Percentiles rank a stretch among this genome's conserved stretches.
These are phyloP conservation scores for Fusarium scirpi DNA, from an alignment of 2,329 filamentous ascomycete species.

Conservation along the genomic window DNA sequence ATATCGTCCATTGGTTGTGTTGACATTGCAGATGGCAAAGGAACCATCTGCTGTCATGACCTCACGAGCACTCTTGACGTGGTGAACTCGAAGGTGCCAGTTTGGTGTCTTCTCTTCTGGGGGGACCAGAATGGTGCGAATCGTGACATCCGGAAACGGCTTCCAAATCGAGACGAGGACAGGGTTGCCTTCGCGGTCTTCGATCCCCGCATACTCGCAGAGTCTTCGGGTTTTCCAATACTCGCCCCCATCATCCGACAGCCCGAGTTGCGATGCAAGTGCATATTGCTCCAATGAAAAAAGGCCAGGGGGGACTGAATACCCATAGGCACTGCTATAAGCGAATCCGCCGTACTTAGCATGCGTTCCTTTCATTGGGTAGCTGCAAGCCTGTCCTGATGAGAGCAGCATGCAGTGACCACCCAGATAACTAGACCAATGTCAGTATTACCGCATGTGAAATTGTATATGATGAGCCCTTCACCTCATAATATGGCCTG, in stretches of 20 bases:
- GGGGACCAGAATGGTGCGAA: constrained; percentile 74
- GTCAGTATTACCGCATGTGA: constrained; percentile 4
- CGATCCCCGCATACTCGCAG: constrained; percentile 72
- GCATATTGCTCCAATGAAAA: constrained; percentile 83
- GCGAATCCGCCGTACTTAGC: constrained; percentile 85
- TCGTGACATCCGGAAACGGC: constrained; percentile 75
- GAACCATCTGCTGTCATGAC: constrained; percentile 80
- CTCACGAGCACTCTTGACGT: constrained; percentile 68
- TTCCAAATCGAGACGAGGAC: constrained; percentile 78
- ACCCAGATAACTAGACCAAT: constrained; percentile 67
- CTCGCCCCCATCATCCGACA: constrained; percentile 82
- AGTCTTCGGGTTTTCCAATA: constrained; percentile 81
- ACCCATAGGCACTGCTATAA: constrained; percentile 80
- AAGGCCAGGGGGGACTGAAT: constrained; percentile 80
- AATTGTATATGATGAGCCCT: background rate
- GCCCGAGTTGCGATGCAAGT: constrained; percentile 78
- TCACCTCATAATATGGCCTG: constrained; percentile 76
- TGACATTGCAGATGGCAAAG: constrained; percentile 74
- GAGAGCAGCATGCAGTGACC: constrained; percentile 81
- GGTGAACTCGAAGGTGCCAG: constrained; percentile 77
- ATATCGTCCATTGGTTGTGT: constrained; percentile 61
- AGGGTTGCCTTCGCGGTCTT: constrained; percentile 65
- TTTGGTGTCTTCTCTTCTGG: constrained; percentile 68
- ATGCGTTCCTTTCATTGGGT: constrained; percentile 83
- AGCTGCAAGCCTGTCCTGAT: constrained; percentile 84